phyloP scores from a whole-genome alignment of 495 filamentous ascomycete genomes.

The Terfezia claveryi region DNA sequence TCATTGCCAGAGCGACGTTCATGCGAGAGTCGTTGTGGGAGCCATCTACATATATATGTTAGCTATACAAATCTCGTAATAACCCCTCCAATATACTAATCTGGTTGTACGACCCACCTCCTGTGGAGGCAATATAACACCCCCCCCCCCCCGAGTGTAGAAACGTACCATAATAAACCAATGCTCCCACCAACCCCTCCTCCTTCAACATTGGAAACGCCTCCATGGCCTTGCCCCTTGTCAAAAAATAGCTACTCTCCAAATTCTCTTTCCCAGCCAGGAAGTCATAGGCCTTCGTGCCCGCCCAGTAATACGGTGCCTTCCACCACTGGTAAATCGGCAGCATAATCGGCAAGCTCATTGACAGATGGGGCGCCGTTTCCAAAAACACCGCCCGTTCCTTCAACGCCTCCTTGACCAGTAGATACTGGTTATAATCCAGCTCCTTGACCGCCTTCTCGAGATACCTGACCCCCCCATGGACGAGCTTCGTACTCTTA shows the following conservation, averaged over 20 bases:
- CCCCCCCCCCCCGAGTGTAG: neutral
- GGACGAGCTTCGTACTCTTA: slow-evolving; percentile 93
- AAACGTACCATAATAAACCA: slow-evolving; percentile 72
- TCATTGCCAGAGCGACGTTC: slow-evolving; percentile 94
- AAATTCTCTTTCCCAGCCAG: slow-evolving; percentile 90
- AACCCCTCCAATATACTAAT: neutral
- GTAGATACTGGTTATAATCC: slow-evolving; percentile 82
- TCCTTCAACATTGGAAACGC: slow-evolving; percentile 94
- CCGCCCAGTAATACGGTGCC: slow-evolving; percentile 90
- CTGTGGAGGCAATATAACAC: too few relatives aligned
- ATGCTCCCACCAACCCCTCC: slow-evolving; percentile 62
- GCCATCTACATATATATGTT: slow-evolving; percentile 36
- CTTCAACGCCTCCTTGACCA: slow-evolving; percentile 81
- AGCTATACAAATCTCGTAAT: neutral
- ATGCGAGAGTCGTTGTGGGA: slow-evolving; percentile 96
- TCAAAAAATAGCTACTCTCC: slow-evolving; percentile 90
- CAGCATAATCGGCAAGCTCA: slow-evolving; percentile 94
- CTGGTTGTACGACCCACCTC: too few relatives aligned
- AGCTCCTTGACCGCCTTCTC: slow-evolving; percentile 95
- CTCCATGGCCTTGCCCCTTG: slow-evolving; percentile 81
- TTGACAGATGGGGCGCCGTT: slow-evolving; percentile 84
- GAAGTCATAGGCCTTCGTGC: slow-evolving; percentile 88
- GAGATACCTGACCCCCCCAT: slow-evolving; percentile 87
- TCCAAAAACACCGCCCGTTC: slow-evolving; percentile 92
- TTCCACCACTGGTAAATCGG: slow-evolving; percentile 94